Percentiles rank a stretch among this genome's conserved stretches.
phyloP scores from a whole-genome alignment of 2,329 filamentous ascomycete genomes.

The Beauveria brongniartii region DNA sequence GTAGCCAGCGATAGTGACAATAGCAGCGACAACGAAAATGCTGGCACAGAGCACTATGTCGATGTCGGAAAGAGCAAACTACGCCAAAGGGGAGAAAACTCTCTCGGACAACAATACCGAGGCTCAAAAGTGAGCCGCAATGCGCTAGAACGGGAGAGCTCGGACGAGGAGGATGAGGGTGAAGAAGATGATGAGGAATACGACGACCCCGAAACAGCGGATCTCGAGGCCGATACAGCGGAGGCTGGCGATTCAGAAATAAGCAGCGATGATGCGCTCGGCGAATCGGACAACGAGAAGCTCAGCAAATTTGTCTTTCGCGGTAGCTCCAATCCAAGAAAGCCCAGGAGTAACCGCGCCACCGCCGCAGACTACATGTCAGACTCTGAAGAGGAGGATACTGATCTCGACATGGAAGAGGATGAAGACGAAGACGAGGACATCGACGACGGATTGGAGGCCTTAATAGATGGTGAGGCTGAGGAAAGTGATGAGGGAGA shows the following conservation, averaged over 20 bases:
- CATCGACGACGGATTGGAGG: slow-evolving; percentile 30
- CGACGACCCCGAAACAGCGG: slow-evolving; percentile 47
- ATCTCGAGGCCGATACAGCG: slow-evolving; percentile 44
- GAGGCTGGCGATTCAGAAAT: slow-evolving; percentile 52
- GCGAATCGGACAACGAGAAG: slow-evolving; percentile 73
- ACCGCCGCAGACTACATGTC: slow-evolving; percentile 53
- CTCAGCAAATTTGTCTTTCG: slow-evolving; percentile 66
- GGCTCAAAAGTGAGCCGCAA: slow-evolving; percentile 68
- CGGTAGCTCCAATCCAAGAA: slow-evolving; percentile 46
- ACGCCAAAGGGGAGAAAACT: slow-evolving; percentile 59
- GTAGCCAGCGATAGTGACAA: slow-evolving; percentile 45
- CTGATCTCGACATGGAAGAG: slow-evolving; percentile 27
- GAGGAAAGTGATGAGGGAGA: slow-evolving; percentile 21
- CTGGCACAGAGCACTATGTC: slow-evolving; percentile 81
- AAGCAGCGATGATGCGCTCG: slow-evolving; percentile 63
- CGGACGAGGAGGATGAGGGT: slow-evolving; percentile 42
- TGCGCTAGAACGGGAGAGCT: slow-evolving; percentile 51
- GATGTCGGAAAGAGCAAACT: slow-evolving; percentile 78
- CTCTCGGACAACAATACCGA: slow-evolving; percentile 71
- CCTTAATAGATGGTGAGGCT: slow-evolving; percentile 23
- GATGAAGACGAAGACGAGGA: slow-evolving; percentile 27
- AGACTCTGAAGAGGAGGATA: slow-evolving; percentile 34
- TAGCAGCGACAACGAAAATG: slow-evolving; percentile 41
- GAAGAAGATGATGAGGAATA: slow-evolving; percentile 44
- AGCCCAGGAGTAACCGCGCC: slow-evolving; percentile 30